phyloP scores from a whole-genome alignment of 805 yeast genomes.

The Yamadazyma endophytica region DNA sequence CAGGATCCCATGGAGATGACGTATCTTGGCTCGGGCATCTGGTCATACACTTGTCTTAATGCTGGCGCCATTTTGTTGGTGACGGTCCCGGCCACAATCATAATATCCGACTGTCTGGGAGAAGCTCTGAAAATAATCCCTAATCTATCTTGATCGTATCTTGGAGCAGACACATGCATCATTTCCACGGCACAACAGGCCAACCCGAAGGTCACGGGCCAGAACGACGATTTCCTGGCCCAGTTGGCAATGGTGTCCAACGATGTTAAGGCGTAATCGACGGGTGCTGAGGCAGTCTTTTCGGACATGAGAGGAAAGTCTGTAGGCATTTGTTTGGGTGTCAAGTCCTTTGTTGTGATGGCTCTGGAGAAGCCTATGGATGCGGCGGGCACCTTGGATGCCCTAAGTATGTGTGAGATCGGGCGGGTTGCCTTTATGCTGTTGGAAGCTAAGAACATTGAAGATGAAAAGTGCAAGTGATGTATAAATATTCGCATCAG shows the following conservation, averaged over 20 bases:
- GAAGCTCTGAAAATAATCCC: slow-evolving; percentile 93
- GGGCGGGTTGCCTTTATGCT: background rate
- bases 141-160: slow-evolving; percentile 88
- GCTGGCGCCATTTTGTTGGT: slow-evolving; percentile 95
- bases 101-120: slow-evolving; percentile 88
- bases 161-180: slow-evolving; percentile 91
- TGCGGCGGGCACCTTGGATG: too few relatives aligned
- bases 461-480: too few relatives aligned
- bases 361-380: slow-evolving; percentile 4
- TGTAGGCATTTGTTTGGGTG: slow-evolving; percentile 54
- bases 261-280: slow-evolving; percentile 80
- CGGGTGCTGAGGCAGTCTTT: slow-evolving; percentile 47
- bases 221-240: slow-evolving; percentile 88
- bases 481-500: too few relatives aligned
- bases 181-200: slow-evolving; percentile 94
- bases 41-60: slow-evolving; percentile 86
- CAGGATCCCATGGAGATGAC: slow-evolving; percentile 93
- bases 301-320: slow-evolving; percentile 69
- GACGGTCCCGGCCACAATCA: slow-evolving; percentile 89
- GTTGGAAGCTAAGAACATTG: too few relatives aligned
- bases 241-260: slow-evolving; percentile 81
- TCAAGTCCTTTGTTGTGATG: slow-evolving; percentile 31
- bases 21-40: slow-evolving; percentile 94
- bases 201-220: slow-evolving; percentile 91
- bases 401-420: too few relatives aligned